phyloP scores from a whole-genome alignment of 208 protist species.

The Herpetomonas muscarum region DNA sequence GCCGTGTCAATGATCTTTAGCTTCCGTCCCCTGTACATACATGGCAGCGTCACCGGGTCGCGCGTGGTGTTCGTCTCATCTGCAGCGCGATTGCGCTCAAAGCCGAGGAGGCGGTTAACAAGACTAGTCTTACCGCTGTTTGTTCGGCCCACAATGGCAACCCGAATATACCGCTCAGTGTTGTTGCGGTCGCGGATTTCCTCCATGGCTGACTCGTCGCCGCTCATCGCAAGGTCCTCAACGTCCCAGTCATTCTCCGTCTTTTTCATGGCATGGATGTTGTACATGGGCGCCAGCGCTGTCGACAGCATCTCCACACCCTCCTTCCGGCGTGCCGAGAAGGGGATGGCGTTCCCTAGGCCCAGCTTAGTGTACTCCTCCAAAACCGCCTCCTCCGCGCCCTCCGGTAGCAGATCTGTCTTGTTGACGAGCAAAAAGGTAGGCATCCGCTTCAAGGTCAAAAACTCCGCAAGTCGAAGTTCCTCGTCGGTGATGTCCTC shows the following conservation, averaged over 20 bases:
- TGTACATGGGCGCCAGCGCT: slow-evolving; percentile 70
- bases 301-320: slow-evolving; percentile 75
- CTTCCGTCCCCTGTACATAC: slow-evolving; percentile 86
- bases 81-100: slow-evolving; percentile 79
- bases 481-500: slow-evolving; percentile 62
- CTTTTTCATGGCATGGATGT: slow-evolving; percentile 73
- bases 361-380: slow-evolving; percentile 54
- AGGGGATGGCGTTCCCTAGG: slow-evolving; percentile 70
- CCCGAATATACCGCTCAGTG: slow-evolving; percentile 78
- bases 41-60: slow-evolving; percentile 86
- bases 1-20: slow-evolving; percentile 90
- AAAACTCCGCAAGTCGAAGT: slow-evolving; percentile 51
- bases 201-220: slow-evolving; percentile 85
- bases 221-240: slow-evolving; percentile 77
- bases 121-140: slow-evolving; percentile 94
- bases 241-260: slow-evolving; percentile 87
- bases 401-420: slow-evolving; percentile 72
- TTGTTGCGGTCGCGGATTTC: slow-evolving; percentile 83
- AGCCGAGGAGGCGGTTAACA: slow-evolving; percentile 91
- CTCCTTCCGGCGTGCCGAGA: slow-evolving; percentile 55
- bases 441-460: slow-evolving; percentile 70
- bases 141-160: slow-evolving; percentile 90
- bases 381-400: slow-evolving; percentile 47
- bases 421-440: slow-evolving; percentile 84
- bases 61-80: slow-evolving; percentile 88